Percentiles rank a stretch among this genome's conserved stretches.
Conservation (phyloP, 208 protist species). For the Porcisia deanei region DNA sequence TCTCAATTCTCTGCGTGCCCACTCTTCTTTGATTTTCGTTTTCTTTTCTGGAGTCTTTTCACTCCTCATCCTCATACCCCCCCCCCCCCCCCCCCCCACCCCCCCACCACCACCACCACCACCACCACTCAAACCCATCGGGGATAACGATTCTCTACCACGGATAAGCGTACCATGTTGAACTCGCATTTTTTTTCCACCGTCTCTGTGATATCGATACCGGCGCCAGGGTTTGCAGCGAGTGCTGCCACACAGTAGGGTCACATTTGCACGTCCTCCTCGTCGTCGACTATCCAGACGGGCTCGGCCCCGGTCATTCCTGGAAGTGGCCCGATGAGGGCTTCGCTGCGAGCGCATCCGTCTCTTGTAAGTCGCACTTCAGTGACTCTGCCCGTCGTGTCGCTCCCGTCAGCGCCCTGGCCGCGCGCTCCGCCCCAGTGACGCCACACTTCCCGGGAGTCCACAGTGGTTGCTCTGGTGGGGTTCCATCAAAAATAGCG, state of each 20-base stretch:
- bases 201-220: not conserved
- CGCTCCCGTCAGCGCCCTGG: slow-evolving; percentile 6
- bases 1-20: no score
- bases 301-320: not conserved
- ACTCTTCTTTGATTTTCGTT: no score
- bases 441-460: not conserved
- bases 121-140: no score
- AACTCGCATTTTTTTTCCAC: slow-evolving; percentile 1
- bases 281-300: not conserved
- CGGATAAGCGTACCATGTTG: not conserved
- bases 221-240: slow-evolving; percentile 5
- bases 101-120: no score
- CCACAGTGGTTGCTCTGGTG: not conserved
- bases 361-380: slow-evolving; percentile 32
- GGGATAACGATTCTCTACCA: not conserved
- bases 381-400: slow-evolving; percentile 16
- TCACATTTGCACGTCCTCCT: not conserved
- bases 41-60: no score
- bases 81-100: no score
- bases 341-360: slow-evolving; percentile 18
- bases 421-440: slow-evolving; percentile 3
- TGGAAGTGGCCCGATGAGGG: not conserved
- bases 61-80: no score
- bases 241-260: not conserved
- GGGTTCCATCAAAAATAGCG: not conserved